Conservation (phyloP, 495 filamentous ascomycete species). For the Cercophora samala region DNA sequence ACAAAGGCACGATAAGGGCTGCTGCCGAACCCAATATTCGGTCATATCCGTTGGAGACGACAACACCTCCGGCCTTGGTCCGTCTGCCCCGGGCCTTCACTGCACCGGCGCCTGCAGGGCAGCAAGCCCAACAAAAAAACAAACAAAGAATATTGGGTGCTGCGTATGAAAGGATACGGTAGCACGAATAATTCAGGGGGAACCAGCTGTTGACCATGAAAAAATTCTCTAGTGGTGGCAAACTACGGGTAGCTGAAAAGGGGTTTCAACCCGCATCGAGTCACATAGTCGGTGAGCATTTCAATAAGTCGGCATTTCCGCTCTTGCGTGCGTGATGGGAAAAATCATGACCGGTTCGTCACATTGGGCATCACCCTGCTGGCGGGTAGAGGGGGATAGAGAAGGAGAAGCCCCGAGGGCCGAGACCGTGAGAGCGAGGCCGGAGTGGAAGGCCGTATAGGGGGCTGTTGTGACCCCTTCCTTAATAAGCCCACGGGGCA, state of each 20-base stretch:
- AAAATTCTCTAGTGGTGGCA: neutral
- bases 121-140: neutral
- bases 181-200: neutral
- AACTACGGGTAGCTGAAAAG: constrained; percentile 2
- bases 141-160: neutral
- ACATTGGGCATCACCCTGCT: constrained; percentile 7
- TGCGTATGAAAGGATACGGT: neutral
- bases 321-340: neutral
- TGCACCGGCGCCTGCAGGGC: neutral
- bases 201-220: neutral
- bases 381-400: neutral
- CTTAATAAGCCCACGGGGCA: neutral
- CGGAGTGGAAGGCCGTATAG: neutral
- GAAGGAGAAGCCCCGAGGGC: neutral
- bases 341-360: constrained; percentile 10
- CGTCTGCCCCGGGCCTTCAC: constrained; percentile 15
- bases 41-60: neutral
- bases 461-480: neutral
- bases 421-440: neutral
- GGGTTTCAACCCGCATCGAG: constrained; percentile 11
- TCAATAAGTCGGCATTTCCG: neutral
- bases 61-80: constrained; percentile 14
- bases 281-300: constrained; percentile 19
- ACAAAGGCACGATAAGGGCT: neutral
- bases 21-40: neutral